Evolutionary conservation across 805 yeast genomes (phyloP), one percentile per base, ranked within the genome.

Genomic region (Cyberlindnera xylosilytica): DNA sequence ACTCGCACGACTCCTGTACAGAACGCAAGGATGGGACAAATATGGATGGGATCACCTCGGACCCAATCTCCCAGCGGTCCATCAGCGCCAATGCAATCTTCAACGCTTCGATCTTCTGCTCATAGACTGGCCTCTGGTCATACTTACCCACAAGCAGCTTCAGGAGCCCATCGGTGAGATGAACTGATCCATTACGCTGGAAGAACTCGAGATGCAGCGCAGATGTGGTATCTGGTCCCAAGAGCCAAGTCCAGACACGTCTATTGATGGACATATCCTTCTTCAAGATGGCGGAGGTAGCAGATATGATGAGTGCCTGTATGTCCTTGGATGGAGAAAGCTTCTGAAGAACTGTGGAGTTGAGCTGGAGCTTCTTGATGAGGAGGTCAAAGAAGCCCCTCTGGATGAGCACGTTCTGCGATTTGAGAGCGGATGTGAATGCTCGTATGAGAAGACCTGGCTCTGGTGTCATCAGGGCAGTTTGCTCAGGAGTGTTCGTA

Each of bases 61-160:
- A 78, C 11, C 97, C 95, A 32, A 93, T 81, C 62, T 93, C 99
- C 98, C 98, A 93, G 47, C 88, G 78, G 57, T 93, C 98, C 81
- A 90, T 77, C 4, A 90, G 70, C 1, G 93, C 78, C 4, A 82
- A 65, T 2, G 87, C 73, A 6, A 91, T 81, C 38, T 73, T 77
- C 53, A 79, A 79, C 0, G 85, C 80, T 18, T 70, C 74, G 2
- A 77, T 64, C 22, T 66, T 66, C 42, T 62, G 71, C 13, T 50
- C 62, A 28, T 50, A 53, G 6, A 49, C 39, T 1, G 63, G 47
- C 5, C 47, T 49, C 1, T 56, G 45, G 18, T 52, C 34, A 23
- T 55, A 47, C 6, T 53, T 41, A 40, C 72, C 65, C 34, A 58
- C 46, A 2, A 84, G 62, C 45, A 76, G 60, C 6, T 69, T 68